These are phyloP conservation scores for Raffaelea deltoideospora DNA, from an alignment of 2,329 filamentous ascomycete genomes.

Conservation along the genomic window DNA sequence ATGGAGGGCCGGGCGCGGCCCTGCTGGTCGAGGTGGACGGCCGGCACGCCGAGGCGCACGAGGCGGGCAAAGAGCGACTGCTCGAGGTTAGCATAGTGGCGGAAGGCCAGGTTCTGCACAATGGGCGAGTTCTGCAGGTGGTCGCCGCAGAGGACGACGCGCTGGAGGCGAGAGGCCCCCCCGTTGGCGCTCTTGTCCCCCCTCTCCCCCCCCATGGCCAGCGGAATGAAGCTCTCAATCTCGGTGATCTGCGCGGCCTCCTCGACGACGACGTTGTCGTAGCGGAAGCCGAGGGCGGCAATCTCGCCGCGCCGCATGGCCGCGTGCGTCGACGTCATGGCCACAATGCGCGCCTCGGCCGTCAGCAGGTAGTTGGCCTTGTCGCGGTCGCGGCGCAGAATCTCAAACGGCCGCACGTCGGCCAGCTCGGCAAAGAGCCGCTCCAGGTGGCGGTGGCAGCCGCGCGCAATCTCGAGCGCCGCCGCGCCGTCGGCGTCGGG, in stretches of 20 bases:
- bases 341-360: constrained; percentile 92
- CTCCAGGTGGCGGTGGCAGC: constrained; percentile 77
- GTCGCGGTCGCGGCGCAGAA: constrained; percentile 73
- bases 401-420: constrained; percentile 89
- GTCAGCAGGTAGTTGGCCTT: constrained; percentile 92
- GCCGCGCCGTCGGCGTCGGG: constrained; percentile 46
- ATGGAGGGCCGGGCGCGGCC: constrained; percentile 79
- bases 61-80: constrained; percentile 89
- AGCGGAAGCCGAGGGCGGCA: constrained; percentile 80
- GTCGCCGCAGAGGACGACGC: constrained; percentile 85
- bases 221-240: constrained; percentile 88
- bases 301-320: constrained; percentile 90
- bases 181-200: neutral
- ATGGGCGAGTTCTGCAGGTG: constrained; percentile 95
- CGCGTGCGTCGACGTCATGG: constrained; percentile 97
- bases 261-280: constrained; percentile 97
- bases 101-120: constrained; percentile 85
- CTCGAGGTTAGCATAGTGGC: constrained; percentile 89
- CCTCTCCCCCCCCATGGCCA: constrained; percentile 63
- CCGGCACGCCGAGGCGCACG: constrained; percentile 81
- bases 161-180: constrained; percentile 51
- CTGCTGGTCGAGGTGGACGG: constrained; percentile 81
- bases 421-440: constrained; percentile 87
- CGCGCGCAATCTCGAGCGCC: constrained; percentile 61
- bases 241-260: constrained; percentile 97